Base-by-base conservation (phyloP, 2,329 filamentous ascomycete species). In the Alternaria gansuensis region DNA sequence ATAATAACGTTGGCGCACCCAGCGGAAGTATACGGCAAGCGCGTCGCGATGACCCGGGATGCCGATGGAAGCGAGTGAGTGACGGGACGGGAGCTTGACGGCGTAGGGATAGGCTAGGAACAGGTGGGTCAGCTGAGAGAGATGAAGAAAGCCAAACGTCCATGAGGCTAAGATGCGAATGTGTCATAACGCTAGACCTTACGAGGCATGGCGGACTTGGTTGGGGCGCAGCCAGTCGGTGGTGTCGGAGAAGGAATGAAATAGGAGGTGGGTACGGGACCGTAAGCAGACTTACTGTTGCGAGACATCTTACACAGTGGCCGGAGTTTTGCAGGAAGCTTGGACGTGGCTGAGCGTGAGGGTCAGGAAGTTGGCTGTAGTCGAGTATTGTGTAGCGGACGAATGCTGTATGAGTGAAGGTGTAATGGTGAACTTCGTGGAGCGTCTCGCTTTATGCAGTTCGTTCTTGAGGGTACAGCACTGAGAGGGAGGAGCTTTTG, bases 1-100 rank as follows among this genome's bases (percentile, higher is more conserved):
- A 28, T 60, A 66, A 26, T 57, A 63, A 8, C 57, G 63, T 44
- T 68, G 65, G 2, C 60, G 60, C 34, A 52, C 34, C 70, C 67
- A 72, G 59, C 54, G 66, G 7, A 74, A 46, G 17, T 69, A 70
- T 2, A 73, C 34, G 9, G 69, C 66, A 29, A 74, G 62, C 14
- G 65, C 57, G 26, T 72, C 68, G 28, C 60, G 51, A 31, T 59
- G 63, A 44, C 66, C 56, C 8, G 68, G 68, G 45, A 72, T 64
- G 48, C 70, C 67, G 43, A 64, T 58, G 54, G 28, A 45, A 34
- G 54, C 56, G 34, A 72, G 68, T 4, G 66, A 68, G 36, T 51
- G 41, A 39, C 66, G 65, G 31, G 40, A 43, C 14, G 60, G 61
- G 36, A 29, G 24, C 33, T 55, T 54, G 51, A 55, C 45, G 29